phyloP scores from a whole-genome alignment of 352 stramenopile genomes.

The Phytophthora boehmeriae region DNA sequence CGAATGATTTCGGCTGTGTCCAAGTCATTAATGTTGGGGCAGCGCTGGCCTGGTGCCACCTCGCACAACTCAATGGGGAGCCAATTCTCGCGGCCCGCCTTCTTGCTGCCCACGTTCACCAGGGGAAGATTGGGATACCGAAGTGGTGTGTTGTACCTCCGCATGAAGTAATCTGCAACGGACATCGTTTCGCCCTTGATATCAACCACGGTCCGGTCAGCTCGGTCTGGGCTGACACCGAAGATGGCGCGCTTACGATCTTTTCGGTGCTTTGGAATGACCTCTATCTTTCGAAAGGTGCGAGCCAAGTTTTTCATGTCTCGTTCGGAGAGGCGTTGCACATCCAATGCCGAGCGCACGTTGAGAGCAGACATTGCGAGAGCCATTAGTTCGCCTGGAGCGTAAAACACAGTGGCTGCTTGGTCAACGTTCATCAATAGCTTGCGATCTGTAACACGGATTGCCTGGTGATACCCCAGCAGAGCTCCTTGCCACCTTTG shows the following conservation, averaged over 20 bases:
- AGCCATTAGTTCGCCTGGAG: slow-evolving; percentile 46
- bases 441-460: slow-evolving; percentile 55
- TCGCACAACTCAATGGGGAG: slow-evolving; percentile 83
- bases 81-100: slow-evolving; percentile 48
- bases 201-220: slow-evolving; percentile 44
- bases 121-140: slow-evolving; percentile 68
- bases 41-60: slow-evolving; percentile 69
- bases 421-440: slow-evolving; percentile 75
- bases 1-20: slow-evolving; percentile 85
- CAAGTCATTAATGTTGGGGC: slow-evolving; percentile 72
- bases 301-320: slow-evolving; percentile 39
- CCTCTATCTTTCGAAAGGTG: slow-evolving; percentile 53
- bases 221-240: slow-evolving; percentile 40
- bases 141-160: slow-evolving; percentile 56
- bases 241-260: slow-evolving; percentile 59
- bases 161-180: slow-evolving; percentile 59
- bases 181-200: slow-evolving; percentile 56
- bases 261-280: slow-evolving; percentile 58
- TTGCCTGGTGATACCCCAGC: slow-evolving; percentile 76
- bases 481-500: slow-evolving; percentile 65
- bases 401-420: slow-evolving; percentile 71
- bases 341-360: slow-evolving; percentile 29
- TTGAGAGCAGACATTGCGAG: slow-evolving; percentile 47
- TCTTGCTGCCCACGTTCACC: slow-evolving; percentile 68
- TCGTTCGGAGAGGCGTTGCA: slow-evolving; percentile 44